phyloP scores from a whole-genome alignment of 2,329 filamentous ascomycete species.

The Ceratocystis smalleyi region DNA sequence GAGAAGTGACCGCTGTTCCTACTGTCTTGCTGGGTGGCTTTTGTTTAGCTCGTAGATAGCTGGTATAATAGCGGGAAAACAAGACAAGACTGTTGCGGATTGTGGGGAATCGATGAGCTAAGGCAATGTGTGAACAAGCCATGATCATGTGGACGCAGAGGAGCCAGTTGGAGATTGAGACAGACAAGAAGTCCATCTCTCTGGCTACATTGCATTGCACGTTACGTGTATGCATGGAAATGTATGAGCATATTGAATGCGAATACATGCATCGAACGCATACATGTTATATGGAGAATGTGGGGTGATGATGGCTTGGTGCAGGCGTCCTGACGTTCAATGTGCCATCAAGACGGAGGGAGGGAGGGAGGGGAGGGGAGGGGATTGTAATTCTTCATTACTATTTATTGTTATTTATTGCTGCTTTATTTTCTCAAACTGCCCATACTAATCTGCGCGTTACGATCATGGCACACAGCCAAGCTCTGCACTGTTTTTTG shows the following conservation, averaged over 20 bases:
- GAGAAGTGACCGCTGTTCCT: neutral
- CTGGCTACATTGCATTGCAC: neutral
- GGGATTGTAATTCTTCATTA: too few relatives aligned
- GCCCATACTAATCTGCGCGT: too few relatives aligned
- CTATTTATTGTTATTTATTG: too few relatives aligned
- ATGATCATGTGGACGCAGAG: neutral
- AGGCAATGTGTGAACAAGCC: neutral
- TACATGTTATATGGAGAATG: too few relatives aligned
- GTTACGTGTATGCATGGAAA: neutral
- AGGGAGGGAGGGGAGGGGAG: too few relatives aligned
- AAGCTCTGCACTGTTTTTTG: neutral
- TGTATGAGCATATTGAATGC: neutral
- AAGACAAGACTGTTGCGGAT: neutral
- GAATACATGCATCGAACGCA: neutral
- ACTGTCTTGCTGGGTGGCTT: neutral
- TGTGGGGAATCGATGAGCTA: neutral
- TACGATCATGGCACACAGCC: neutral
- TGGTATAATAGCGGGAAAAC: neutral
- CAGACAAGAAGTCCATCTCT: neutral
- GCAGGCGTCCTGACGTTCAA: too few relatives aligned
- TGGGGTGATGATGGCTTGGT: too few relatives aligned
- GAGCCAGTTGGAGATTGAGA: conserved; percentile 7
- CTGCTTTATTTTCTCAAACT: too few relatives aligned
- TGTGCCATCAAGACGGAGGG: too few relatives aligned
- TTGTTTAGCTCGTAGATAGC: neutral